Evolutionary conservation across 257 asterid genomes (phyloP).

Genomic region (Gentiana macrophylla): DNA sequence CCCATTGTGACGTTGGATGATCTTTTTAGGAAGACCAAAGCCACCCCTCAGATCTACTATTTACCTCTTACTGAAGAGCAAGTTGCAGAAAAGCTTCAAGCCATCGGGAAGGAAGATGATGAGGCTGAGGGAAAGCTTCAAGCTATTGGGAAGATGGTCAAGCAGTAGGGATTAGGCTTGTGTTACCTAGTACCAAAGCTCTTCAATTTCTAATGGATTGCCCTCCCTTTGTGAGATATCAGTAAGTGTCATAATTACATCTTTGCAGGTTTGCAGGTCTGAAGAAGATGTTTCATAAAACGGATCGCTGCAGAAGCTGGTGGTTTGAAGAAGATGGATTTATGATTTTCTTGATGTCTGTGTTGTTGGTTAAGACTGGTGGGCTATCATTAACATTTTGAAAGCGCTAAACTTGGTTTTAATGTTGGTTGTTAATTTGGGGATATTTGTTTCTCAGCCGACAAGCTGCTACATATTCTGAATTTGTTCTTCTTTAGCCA

Average conservation of each 20-base stretch:
- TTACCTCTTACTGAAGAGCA: constrained; percentile 69
- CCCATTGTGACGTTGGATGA: constrained; percentile 82
- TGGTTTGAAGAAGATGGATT: constrained; percentile 30
- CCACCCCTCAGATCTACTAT: constrained; percentile 76
- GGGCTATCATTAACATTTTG: constrained; percentile 9
- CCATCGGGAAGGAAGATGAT: constrained; percentile 43
- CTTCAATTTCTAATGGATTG: constrained; percentile 39
- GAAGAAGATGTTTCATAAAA: constrained; percentile 27
- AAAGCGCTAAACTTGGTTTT: constrained; percentile 1
- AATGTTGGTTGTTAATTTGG: too few relatives aligned
- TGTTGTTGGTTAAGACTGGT: constrained; percentile 22
- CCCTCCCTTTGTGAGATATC: constrained; percentile 31
- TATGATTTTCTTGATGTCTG: constrained; percentile 13
- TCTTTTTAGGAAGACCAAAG: constrained; percentile 68
- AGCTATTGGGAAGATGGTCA: constrained; percentile 47
- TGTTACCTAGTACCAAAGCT: constrained; percentile 23
- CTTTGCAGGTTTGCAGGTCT: constrained; percentile 97
- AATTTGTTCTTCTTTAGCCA: too few relatives aligned
- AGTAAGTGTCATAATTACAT: constrained; percentile 51
- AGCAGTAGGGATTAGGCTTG: constrained; percentile 52
- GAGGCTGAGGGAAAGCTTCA: constrained; percentile 56
- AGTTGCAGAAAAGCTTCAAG: constrained; percentile 55
- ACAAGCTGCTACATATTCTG: neutral
- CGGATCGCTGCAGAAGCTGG: constrained; percentile 35
- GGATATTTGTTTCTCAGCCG: neutral